Percentiles rank a stretch among this genome's conserved stretches.
phyloP scores from a whole-genome alignment of 2,329 filamentous ascomycete species.

The Metarhizium rileyi region DNA sequence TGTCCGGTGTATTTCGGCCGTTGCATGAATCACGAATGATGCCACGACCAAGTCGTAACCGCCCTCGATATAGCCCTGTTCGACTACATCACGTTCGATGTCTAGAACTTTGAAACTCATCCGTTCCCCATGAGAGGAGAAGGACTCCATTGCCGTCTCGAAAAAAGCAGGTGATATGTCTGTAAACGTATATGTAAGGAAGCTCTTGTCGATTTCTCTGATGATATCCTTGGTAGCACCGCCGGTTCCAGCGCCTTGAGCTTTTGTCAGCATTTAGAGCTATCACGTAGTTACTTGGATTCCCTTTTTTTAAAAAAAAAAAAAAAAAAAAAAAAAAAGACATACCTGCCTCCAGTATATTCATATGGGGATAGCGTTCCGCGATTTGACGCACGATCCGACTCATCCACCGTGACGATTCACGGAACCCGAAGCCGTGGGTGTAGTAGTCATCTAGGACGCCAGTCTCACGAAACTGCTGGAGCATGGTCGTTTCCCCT shows the following conservation, averaged over 20 bases:
- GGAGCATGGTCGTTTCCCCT: constrained; percentile 24
- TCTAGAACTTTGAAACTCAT: constrained; percentile 15
- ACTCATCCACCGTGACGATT: neutral
- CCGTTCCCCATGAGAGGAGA: constrained; percentile 12
- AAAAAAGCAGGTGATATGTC: constrained; percentile 33
- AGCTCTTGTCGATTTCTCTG: constrained; percentile 17
- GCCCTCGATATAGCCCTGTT: constrained; percentile 20
- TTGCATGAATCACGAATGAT: constrained; percentile 28
- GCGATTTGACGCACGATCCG: neutral
- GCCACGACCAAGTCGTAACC: constrained; percentile 30
- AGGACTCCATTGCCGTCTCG: constrained; percentile 20
- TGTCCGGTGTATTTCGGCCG: constrained; percentile 14
- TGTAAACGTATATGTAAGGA: constrained; percentile 33
- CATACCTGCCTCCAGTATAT: constrained; percentile 30
- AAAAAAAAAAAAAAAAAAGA: too few relatives aligned
- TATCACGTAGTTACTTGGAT: too few relatives aligned
- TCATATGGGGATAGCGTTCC: constrained; percentile 30
- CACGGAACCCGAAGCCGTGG: neutral
- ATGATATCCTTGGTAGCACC: constrained; percentile 28
- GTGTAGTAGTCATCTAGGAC: neutral
- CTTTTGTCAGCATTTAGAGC: too few relatives aligned
- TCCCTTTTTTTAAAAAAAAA: too few relatives aligned
- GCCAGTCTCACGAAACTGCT: constrained; percentile 11
- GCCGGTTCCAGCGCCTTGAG: constrained; percentile 36
- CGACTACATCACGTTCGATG: constrained; percentile 12